These are phyloP conservation scores for Penicillium mononematosum DNA, from an alignment of 495 filamentous ascomycete species.

Conservation along the genomic window DNA sequence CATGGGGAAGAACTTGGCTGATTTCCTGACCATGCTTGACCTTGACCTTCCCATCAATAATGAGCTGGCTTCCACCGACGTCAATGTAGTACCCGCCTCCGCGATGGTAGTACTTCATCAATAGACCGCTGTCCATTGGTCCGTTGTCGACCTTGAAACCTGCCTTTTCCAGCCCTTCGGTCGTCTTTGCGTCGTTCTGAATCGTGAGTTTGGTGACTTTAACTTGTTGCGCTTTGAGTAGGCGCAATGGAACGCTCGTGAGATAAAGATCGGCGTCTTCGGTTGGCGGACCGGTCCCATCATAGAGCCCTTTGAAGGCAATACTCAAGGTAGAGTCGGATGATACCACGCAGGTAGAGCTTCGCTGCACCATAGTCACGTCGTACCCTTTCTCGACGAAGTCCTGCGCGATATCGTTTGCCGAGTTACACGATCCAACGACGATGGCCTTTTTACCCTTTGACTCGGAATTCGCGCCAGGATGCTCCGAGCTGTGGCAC, in stretches of 20 bases:
- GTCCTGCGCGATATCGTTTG: conserved; percentile 81
- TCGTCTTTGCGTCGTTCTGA: conserved; percentile 46
- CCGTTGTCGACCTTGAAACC: conserved; percentile 72
- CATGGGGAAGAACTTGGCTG: conserved; percentile 55
- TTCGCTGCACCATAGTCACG: conserved; percentile 83
- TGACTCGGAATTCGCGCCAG: conserved; percentile 50
- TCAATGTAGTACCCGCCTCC: conserved; percentile 84
- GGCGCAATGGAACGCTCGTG: conserved; percentile 52
- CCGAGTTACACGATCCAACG: conserved; percentile 78
- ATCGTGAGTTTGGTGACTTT: conserved; percentile 50
- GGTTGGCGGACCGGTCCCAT: conserved; percentile 51
- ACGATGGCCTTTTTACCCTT: conserved; percentile 68
- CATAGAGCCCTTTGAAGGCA: conserved; percentile 58
- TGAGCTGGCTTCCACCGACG: conserved; percentile 65
- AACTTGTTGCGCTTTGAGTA: conserved; percentile 58
- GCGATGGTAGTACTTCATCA: conserved; percentile 72
- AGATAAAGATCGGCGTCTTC: conserved; percentile 65
- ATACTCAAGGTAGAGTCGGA: conserved; percentile 54
- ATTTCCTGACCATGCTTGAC: conserved; percentile 72
- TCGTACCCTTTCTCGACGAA: conserved; percentile 76
- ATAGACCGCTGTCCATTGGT: conserved; percentile 61
- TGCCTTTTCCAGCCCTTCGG: conserved; percentile 60
- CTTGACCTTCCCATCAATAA: conserved; percentile 73
- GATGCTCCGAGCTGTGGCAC: conserved; percentile 71
- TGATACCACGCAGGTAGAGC: conserved; percentile 67